Evolutionary conservation across 495 filamentous ascomycete species (phyloP), one percentile per base, ranked within the genome.

Genomic region (Xylaria scruposa): DNA sequence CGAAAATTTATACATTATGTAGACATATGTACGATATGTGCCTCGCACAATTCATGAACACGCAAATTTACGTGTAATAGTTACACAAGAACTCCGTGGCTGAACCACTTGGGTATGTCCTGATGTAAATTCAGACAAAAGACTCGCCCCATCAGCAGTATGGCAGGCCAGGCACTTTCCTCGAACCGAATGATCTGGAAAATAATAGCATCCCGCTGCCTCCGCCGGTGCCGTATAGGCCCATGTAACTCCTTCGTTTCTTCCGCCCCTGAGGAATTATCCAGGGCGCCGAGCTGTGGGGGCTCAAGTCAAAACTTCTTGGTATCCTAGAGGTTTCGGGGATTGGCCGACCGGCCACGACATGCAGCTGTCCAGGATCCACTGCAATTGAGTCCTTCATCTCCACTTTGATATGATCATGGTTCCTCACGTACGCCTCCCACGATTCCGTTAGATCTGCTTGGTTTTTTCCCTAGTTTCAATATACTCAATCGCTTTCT

Each of bases 401-500:
- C 1, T 31, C 31, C 29, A 21, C 40, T 38, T 19, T 38, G 13
- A 3, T 64, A 61, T 46, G 38, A 60, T 67, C 72, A 72, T 64
- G 76, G 77, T 72, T 85, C 82, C 79, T 88, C 86, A 54, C 78
- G 80, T 58, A 86, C 80, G 70, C 83, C 84, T 67, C 75, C 82
- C 83, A 86, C 88, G 66, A 79, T 74, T 62, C 83, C 86, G 70
- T 78, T 85, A 21, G 77, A 81, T 78, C 87, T 89, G 76, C 88
- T 90, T 36, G 78, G 81, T 83, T 92, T 92, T 80, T 89, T 90
- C 49, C 90, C 89, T 71, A 93, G 77, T 68, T 88, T 88, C 73
- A 95, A 73, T 60, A 90, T 76, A 74, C 91, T 94, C 63, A 94
- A 80, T 75, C 93, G 79, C 80, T 91, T 94, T 81, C 88, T 88